Evolutionary conservation across 2,329 filamentous ascomycete genomes (phyloP).

Genomic region (Colletotrichum truncatum): DNA sequence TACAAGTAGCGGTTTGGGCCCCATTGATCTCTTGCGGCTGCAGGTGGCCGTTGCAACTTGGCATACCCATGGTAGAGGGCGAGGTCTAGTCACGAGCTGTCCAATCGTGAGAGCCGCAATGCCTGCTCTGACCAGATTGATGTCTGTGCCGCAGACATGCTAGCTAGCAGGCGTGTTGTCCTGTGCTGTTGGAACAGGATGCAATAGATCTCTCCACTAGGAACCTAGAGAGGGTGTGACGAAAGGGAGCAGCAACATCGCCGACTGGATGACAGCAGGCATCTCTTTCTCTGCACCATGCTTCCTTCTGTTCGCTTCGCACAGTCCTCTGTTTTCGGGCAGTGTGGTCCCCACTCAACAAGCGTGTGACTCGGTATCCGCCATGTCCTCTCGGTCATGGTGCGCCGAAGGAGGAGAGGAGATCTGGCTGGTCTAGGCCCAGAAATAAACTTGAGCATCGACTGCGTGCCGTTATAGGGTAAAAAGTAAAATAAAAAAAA

Average conservation of each 20-base stretch:
- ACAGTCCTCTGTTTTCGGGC: background rate
- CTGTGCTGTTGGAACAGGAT: slow-evolving; percentile 12
- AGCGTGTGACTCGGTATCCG: slow-evolving; percentile 9
- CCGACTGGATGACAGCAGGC: background rate
- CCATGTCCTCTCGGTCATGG: background rate
- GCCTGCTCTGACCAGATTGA: background rate
- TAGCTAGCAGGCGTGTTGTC: slow-evolving; percentile 3
- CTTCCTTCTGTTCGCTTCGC: background rate
- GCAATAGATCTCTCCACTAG: slow-evolving; percentile 22
- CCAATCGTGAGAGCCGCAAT: slow-evolving; percentile 25
- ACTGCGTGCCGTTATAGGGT: background rate
- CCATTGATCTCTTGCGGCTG: slow-evolving; percentile 21
- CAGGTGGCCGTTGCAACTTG: slow-evolving; percentile 28
- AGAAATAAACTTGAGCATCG: slow-evolving; percentile 1
- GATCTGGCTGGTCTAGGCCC: slow-evolving; percentile 6
- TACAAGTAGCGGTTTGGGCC: slow-evolving; percentile 10
- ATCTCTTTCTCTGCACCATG: slow-evolving; percentile 12
- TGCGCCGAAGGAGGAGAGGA: background rate
- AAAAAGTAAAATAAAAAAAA: background rate
- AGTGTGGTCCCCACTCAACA: slow-evolving; percentile 1
- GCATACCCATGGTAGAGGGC: slow-evolving; percentile 19
- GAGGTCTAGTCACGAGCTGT: slow-evolving; percentile 1
- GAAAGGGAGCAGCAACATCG: slow-evolving; percentile 18
- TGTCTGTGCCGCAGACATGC: slow-evolving; percentile 11
- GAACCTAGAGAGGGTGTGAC: slow-evolving; percentile 18